Evolutionary conservation across 2,329 filamentous ascomycete species (phyloP), one percentile per base, ranked within the genome.

Genomic region (Sporothrix brasiliensis): DNA sequence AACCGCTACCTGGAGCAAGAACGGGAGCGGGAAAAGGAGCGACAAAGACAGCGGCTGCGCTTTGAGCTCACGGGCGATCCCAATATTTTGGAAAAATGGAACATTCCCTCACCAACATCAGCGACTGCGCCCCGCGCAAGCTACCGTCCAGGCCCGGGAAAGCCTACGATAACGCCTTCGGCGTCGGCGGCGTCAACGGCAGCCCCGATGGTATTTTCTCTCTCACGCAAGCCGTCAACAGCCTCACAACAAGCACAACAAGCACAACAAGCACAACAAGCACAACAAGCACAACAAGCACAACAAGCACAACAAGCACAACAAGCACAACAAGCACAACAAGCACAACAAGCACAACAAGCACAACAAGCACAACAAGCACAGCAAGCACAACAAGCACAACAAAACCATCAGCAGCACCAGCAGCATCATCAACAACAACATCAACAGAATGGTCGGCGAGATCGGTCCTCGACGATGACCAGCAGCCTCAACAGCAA

Each of bases 21-120:
- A 7, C 53, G 56, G 0, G 63, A 67, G 13, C 41, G 60, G 7
- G 69, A 66, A 54, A 73, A 72, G 16, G 74, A 72, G 47, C 50
- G 50, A 7, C 63, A 68, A 21, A 66, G 69, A 5, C 65, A 69
- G 16, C 50, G 47, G 30, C 68, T 74, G 58, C 71, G 74, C 16
- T 44, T 66, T 21, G 68, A 73, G 70, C 71, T 74, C n/a, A 63
- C 61, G 16, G 73, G 72, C 39, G 73, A 74, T 41, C 41, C 44
- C 3, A 63, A 73, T 19, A 70, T 73, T n/a, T 27, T 74, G 50
- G 41, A n/a, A 54, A 54, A 30, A 41, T 47, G n/a, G 16, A 44
- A 30, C 30, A 39, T 24, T 0, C 63, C 27, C 24, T 50, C 47
- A 10, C 30, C 30, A 11, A 52, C 47, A 39, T 34, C 47, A 1